phyloP scores from a whole-genome alignment of 1,139 yeast genomes.

The Cylindricascospora bacillispora region DNA sequence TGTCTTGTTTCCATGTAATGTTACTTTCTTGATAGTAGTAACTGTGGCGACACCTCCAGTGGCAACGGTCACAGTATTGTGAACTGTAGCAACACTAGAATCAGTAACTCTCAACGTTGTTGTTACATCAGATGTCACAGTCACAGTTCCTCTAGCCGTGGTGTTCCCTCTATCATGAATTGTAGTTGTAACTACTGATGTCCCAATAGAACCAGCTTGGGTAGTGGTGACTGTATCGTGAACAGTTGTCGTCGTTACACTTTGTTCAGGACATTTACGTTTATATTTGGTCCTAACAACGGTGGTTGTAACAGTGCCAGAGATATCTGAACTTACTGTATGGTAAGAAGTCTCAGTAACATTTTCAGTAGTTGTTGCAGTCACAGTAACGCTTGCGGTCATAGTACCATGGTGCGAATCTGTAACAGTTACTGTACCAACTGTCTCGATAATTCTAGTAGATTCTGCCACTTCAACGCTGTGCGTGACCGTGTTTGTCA shows the following conservation, averaged over 20 bases:
- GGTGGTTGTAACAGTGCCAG: background rate
- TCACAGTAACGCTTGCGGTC: background rate
- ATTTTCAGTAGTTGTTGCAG: background rate
- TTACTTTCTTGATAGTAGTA: slow-evolving; percentile 1
- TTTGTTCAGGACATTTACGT: background rate
- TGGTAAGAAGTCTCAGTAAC: background rate
- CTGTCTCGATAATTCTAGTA: background rate
- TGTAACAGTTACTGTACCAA: background rate
- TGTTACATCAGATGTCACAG: too few species aligned
- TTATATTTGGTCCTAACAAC: background rate
- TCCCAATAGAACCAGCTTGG: background rate
- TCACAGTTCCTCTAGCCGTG: too few species aligned
- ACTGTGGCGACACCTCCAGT: slow-evolving; percentile 1
- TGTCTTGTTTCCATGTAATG: background rate
- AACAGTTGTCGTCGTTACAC: background rate
- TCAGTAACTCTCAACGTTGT: too few species aligned
- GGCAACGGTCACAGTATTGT: slow-evolving; percentile 1
- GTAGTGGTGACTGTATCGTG: background rate
- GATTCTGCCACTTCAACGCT: background rate
- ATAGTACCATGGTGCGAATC: background rate
- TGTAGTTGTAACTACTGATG: background rate
- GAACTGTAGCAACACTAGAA: background rate
- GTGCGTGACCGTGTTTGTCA: background rate
- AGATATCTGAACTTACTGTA: background rate
- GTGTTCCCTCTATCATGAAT: too few species aligned